Evolutionary conservation across 768 basidiomycete genomes (phyloP), one percentile per base, ranked within the genome.

Genomic region (Russula sp.): DNA sequence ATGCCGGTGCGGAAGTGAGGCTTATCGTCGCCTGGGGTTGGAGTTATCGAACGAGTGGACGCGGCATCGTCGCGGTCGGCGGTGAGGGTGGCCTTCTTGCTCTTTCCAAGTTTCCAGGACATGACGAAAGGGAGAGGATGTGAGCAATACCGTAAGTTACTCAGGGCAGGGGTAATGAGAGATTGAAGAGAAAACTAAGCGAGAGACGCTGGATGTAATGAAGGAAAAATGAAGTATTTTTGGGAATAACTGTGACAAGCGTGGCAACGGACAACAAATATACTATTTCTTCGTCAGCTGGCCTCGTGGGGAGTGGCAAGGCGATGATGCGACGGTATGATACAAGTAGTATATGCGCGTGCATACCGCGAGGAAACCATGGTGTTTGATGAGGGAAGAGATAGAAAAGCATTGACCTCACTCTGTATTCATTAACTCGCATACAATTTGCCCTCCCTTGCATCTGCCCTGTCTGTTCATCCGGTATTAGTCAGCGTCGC

Each of bases 1-100:
- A 98, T 79, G 57, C 96, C 95, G 0, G 88, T 89, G 66, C 89
- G 83, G 24, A 83, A 76, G 59, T 80, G 79, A 50, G 82, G 84
- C 63, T 81, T 83, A 67, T 81, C 79, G 70, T 92, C 89, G 56
- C 83, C 81, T 1, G 92, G 92, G 0, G 92, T 95, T 0, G 93
- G 93, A 0, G 93, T 94, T 0, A 88, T 90, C 0, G 91, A 89
- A 68, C 88, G 87, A 60, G 53, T 67, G 62, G 68, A 69, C 36
- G 63, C 68, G 14, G 61, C 59, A 16, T 69, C 68, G n/a, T 67
- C 65, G 11, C 64, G 61, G 36, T 63, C 68, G 2, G 68, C 54
- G 38, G 66, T 46, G 38, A 69, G 68, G 4, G 53, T 69, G 6
- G 67, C 59, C 53, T 62, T 69, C 55, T 69, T 69, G 22, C 57